Conservation (phyloP, 2,329 filamentous ascomycete genomes). For the Ophiostoma pallidulum region DNA sequence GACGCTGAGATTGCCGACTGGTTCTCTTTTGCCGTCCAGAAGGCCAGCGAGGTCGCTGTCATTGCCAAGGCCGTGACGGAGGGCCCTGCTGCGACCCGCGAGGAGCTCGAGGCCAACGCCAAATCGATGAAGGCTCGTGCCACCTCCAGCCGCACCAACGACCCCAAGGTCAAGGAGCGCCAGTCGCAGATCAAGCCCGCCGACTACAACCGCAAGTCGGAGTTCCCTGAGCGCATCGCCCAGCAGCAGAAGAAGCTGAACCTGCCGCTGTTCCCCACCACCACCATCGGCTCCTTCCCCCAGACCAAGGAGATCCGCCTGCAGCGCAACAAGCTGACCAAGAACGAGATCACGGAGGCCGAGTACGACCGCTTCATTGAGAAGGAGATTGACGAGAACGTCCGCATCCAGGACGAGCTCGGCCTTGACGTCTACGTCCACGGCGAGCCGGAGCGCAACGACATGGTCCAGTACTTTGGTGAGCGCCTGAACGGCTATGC, state of each 20-base stretch:
- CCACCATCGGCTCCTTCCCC: conserved; percentile 98
- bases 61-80: conserved; percentile 97
- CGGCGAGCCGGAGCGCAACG: conserved; percentile 98
- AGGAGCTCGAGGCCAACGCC: conserved; percentile 92
- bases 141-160: conserved; percentile 89
- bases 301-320: conserved; percentile 98
- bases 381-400: conserved; percentile 91
- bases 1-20: conserved; percentile 88
- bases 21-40: conserved; percentile 98
- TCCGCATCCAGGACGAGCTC: conserved; percentile 97
- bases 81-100: conserved; percentile 74
- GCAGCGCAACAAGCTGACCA: conserved; percentile 96
- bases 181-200: conserved; percentile 76
- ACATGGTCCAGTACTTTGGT: conserved; percentile 99
- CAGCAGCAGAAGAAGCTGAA: conserved; percentile 88
- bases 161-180: conserved; percentile 93
- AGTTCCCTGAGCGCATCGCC: conserved; percentile 74
- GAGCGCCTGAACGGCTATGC: conserved; percentile 94
- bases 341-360: conserved; percentile 85
- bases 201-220: conserved; percentile 87
- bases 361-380: conserved; percentile 99
- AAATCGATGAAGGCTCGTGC: conserved; percentile 87
- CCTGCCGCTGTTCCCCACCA: conserved; percentile 95
- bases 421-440: conserved; percentile 95
- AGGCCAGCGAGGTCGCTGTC: conserved; percentile 79